Evolutionary conservation across 169 alveolate genomes (phyloP), one percentile per base, ranked within the genome.

Genomic region (Cryptosporidium parvum): DNA sequence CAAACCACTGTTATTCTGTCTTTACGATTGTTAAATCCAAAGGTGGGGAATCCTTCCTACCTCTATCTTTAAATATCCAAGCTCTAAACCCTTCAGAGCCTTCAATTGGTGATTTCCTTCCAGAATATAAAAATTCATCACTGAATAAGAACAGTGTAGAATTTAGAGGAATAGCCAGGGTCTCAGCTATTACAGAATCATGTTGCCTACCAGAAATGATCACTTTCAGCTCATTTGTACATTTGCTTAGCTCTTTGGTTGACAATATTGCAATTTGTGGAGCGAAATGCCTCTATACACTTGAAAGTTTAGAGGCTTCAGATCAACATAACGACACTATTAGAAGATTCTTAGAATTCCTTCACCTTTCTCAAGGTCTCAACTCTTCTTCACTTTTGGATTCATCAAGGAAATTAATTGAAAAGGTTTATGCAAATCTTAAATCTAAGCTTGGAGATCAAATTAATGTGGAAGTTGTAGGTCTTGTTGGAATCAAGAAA

Each of bases 381-480:
- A 80, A 65, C n/a, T 44, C 89, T 37, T 67, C 75, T 26, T 70
- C 65, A 1, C 65, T 80, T 21, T 29, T 80, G 65, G 75, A 80
- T 12, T 59, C 89, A 14, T 62, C 89, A 7, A 80, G 69, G 37
- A 80, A 80, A 31, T 75, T 80, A 10, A 58, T 80, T 80, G 89
- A 80, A 65, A 59, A 42, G 44, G 75, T 80, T 18, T 80, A 80
- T 21, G 69, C 59, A 35, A 80, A 65, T 44, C 89, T 80, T 7
- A 80, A 80, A 42, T 59, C 89, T 18, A 80, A 65, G 56, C 89
- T 80, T 29, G 89, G 89, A 33, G 89, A 80, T 65, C 89, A 80
- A 62, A 80, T 80, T 62, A 80, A 80, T 51, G 89, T 80, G 26
- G 89, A 80, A 44, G 75, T 80, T 39, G 89, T 67, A 16, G 75